These are phyloP conservation scores for Amanita jacksonii DNA, from an alignment of 768 basidiomycete species.

Conservation along the genomic window DNA sequence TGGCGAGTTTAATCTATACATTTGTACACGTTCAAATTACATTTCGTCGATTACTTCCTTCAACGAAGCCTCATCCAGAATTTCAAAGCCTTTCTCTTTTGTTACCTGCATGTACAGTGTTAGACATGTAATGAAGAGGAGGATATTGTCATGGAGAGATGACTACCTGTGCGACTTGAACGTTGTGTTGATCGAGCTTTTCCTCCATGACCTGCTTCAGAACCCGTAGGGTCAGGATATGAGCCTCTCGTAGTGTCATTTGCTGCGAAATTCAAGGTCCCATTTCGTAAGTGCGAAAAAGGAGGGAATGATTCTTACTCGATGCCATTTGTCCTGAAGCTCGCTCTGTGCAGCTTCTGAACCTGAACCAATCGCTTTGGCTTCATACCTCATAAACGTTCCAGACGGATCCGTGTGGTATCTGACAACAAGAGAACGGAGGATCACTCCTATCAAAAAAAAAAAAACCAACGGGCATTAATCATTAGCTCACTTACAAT, in stretches of 20 bases:
- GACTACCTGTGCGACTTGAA: conserved; percentile 84
- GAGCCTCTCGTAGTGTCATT: conserved; percentile 87
- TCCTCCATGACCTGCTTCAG: conserved; percentile 99
- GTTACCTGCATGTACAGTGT: conserved; percentile 44
- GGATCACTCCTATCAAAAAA: neutral
- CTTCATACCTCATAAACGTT: conserved; percentile 93
- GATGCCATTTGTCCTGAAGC: conserved; percentile 95
- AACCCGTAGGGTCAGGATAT: conserved; percentile 76
- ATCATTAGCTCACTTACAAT: conserved; percentile 47
- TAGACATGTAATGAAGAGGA: neutral
- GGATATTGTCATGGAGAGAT: conserved; percentile 14
- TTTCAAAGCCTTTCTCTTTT: conserved; percentile 73
- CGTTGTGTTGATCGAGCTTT: conserved; percentile 97
- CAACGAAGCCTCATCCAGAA: conserved; percentile 70
- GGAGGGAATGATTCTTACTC: conserved; percentile 36
- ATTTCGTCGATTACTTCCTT: conserved; percentile 81
- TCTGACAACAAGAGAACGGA: conserved; percentile 30
- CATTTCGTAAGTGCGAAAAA: conserved; percentile 1
- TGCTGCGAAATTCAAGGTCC: conserved; percentile 37
- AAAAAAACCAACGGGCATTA: neutral
- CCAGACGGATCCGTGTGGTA: conserved; percentile 99
- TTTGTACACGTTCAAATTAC: conserved; percentile 31
- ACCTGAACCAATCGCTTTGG: conserved; percentile 97
- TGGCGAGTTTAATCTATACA: neutral
- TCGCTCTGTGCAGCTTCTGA: conserved; percentile 97